Base-by-base conservation (phyloP, 1,284 basidiomycete species). In the Ustilago crameri region DNA sequence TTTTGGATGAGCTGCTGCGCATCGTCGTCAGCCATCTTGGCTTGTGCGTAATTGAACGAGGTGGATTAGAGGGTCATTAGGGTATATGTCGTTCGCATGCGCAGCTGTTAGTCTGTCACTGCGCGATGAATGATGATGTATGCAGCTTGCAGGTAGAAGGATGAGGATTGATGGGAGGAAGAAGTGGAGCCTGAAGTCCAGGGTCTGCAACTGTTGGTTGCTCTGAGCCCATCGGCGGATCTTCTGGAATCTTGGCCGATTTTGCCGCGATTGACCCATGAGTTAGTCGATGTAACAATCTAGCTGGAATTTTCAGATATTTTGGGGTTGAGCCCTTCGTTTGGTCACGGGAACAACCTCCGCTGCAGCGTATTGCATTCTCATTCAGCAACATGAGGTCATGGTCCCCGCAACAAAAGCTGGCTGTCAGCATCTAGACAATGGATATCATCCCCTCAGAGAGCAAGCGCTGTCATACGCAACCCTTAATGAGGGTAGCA, bases 1-100 rank as follows among this genome's bases (percentile, higher is more conserved):
- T 52, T 53, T 23, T 65, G 54, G 26, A 71, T 44, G 50, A 65
- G 60, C 57, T 70, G 56, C 40, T 61, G 53, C 9, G 56, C 47
- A 27, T 63, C 52, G 45, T 59, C 45, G 18, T 51, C 37, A 20
- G 66, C 49, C 67, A 70, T 70, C 27, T 10, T 49, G 43, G 37
- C 30, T 18, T 7, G n/a, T 7, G 26, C 18, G 18, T 30, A 5
- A 22, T 32, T 17, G 20, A 26, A 18, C 10, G 47, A 49, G 37
- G 40, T 7, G 37, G 40, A 37, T 37, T 17, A n/a, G 9, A n/a
- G n/a, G 35, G 15, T 37, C 35, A 17, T 9, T 14, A 37, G 7
- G 35, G 35, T 37, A 37, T 37, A 37, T 37, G 47, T 26, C 1
- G 35, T 18, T 7, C 30, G 12, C 30, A 30, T 30, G 5, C 30